Evolutionary conservation across 345 rosid genomes (phyloP).

Genomic region (Camelina hispida): DNA sequence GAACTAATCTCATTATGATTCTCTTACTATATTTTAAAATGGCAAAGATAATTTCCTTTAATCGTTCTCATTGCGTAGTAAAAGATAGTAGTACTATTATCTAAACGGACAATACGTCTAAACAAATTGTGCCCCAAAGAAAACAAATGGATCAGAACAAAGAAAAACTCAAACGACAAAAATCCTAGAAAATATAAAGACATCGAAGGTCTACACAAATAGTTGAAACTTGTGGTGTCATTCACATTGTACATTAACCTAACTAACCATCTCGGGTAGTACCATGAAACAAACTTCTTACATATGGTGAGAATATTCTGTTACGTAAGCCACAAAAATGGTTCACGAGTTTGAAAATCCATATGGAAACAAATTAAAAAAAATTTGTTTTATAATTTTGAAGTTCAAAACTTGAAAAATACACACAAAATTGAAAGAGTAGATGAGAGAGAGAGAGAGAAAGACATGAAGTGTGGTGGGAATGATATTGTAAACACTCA

Average conservation of each 20-base stretch:
- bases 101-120: not conserved
- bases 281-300: constrained; percentile 39
- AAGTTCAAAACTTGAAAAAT: constrained; percentile 32
- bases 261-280: constrained; percentile 36
- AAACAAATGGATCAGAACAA: constrained; percentile 36
- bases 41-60: not conserved
- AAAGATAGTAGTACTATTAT: too few relatives aligned
- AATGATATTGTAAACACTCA: constrained; percentile 36
- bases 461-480: constrained; percentile 33
- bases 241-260: constrained; percentile 34
- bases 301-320: constrained; percentile 40
- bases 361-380: constrained; percentile 11
- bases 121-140: constrained; percentile 24
- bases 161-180: constrained; percentile 38
- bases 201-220: constrained; percentile 44
- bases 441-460: constrained; percentile 3
- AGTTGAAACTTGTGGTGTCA: constrained; percentile 33
- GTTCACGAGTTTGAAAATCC: constrained; percentile 43
- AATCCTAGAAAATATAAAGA: constrained; percentile 29
- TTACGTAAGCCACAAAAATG: constrained; percentile 32
- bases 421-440: constrained; percentile 17
- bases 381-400: not conserved
- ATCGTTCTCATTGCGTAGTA: not conserved
- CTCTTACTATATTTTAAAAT: not conserved
- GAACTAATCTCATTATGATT: not conserved